Evolutionary conservation across 2,329 filamentous ascomycete species (phyloP).

Genomic region (Rutstroemia sp.): DNA sequence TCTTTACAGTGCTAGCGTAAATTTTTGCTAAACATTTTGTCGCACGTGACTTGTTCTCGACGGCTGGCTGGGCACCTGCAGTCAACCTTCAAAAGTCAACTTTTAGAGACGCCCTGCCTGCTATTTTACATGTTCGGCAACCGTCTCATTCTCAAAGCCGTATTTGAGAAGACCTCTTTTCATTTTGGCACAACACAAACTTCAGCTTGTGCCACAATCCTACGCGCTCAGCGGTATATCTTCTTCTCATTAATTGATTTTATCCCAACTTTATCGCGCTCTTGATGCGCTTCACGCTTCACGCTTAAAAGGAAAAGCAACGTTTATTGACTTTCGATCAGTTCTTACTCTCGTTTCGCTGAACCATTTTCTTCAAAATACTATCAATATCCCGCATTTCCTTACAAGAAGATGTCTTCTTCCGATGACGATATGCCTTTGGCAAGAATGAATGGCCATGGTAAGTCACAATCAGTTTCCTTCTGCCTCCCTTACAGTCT

Average conservation of each 20-base stretch:
- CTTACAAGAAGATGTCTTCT: conserved; percentile 40
- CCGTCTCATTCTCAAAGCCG: conserved; percentile 18
- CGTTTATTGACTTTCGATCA: conserved; percentile 23
- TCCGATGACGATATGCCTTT: conserved; percentile 83
- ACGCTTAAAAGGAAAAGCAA: background rate
- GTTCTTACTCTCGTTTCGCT: conserved; percentile 19
- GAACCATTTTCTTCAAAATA: conserved; percentile 12
- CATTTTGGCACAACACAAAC: conserved; percentile 9
- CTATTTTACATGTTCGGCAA: conserved; percentile 17
- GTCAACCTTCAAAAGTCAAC: background rate
- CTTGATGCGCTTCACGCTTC: background rate
- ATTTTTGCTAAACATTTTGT: background rate
- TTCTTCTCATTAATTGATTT: conserved; percentile 1
- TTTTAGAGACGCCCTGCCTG: background rate
- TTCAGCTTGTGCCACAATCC: conserved; percentile 6
- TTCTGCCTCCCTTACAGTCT: conserved; percentile 5
- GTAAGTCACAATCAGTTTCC: conserved; percentile 45
- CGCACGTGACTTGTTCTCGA: background rate
- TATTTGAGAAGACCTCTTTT: conserved; percentile 24
- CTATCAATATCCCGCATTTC: conserved; percentile 14
- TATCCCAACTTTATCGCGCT: conserved; percentile 21
- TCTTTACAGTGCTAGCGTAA: background rate
- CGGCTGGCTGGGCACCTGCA: background rate
- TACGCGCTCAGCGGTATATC: conserved; percentile 27
- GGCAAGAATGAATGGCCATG: conserved; percentile 56